Base-by-base conservation (phyloP, 495 filamentous ascomycete genomes). In the Podospora pseudoanserina region DNA sequence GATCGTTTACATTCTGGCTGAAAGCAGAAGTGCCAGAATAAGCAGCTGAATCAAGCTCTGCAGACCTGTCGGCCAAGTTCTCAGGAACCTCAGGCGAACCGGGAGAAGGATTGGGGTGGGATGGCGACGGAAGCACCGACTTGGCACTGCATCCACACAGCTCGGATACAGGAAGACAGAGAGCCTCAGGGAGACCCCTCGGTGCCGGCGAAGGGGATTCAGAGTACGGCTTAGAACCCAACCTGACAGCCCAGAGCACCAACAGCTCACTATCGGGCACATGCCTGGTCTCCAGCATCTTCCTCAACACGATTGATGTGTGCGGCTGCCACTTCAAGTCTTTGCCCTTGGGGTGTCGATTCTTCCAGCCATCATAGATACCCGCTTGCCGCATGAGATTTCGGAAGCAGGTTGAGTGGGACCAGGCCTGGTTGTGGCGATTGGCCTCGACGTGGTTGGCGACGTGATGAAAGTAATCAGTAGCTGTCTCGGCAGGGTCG, bases 401-500 rank as follows among this genome's bases (percentile, higher is more conserved):
- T 19, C 73, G 67, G 58, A 76, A 70, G 18, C 71, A 66, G 5
- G 65, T 64, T 57, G 72, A 67, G 44, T 72, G 70, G 11, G 68
- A 71, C 74, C 74, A 76, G 54, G 70, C 44, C 19, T 65, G 70
- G 54, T 69, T 62, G 5, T 65, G 68, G 19, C 65, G 23, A 34
- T 69, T 68, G 19, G 70, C 69, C 54, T 75, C 66, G 16, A 70
- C 69, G 54, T 76, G 74, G 58, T 72, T 72, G 63, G 61, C 60
- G 18, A 76, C 69, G 56, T 76, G 74, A 54, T 68, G 65, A 60
- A 76, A 70, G 66, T 76, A 76, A 27, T 72, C 66, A n/a, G 64
- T 39, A 0, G 64, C 65, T 27, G 64, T 67, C 27, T 67, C 56
- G 0, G 66, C 61, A 2, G 67, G 65, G 16, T 72, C 72, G 16